Conservation (phyloP, 495 filamentous ascomycete species). For the Tetracladium marchalianum region DNA sequence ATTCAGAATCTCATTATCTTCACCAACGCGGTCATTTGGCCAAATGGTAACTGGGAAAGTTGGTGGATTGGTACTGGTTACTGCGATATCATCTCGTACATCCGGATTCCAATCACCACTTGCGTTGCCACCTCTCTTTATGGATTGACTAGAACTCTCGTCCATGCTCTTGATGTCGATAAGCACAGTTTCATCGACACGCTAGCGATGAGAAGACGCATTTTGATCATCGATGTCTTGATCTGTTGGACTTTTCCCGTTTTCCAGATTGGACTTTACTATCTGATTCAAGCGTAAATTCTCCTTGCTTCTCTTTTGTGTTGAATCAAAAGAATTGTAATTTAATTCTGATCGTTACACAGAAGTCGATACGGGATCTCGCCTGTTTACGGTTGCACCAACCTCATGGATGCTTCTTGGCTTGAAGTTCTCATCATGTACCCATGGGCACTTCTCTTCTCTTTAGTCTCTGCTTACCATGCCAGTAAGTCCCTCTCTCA, state of each 20-base stretch:
- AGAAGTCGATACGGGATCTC: slow-evolving; percentile 55
- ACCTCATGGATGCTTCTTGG: slow-evolving; percentile 60
- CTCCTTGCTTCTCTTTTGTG: too few relatives aligned
- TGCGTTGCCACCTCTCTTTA: slow-evolving; percentile 52
- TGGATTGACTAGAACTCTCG: slow-evolving; percentile 68
- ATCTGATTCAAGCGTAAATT: slow-evolving; percentile 51
- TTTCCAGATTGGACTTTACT: slow-evolving; percentile 55
- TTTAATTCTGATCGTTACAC: too few relatives aligned
- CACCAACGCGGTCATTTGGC: slow-evolving; percentile 78
- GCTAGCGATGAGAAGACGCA: slow-evolving; percentile 39
- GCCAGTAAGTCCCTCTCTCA: slow-evolving; percentile 50
- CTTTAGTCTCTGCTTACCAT: slow-evolving; percentile 53
- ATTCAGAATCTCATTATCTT: slow-evolving; percentile 28
- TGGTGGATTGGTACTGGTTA: slow-evolving; percentile 70
- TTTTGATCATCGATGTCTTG: slow-evolving; percentile 47
- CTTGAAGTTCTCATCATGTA: slow-evolving; percentile 52
- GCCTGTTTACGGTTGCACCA: slow-evolving; percentile 63
- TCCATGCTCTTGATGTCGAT: slow-evolving; percentile 57
- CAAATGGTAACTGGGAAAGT: slow-evolving; percentile 48
- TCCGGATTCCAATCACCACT: slow-evolving; percentile 43
- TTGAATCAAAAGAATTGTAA: too few relatives aligned
- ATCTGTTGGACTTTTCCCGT: slow-evolving; percentile 62
- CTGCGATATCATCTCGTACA: slow-evolving; percentile 75
- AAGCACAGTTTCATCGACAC: slow-evolving; percentile 42
- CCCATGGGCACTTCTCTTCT: slow-evolving; percentile 58